Evolutionary conservation across 2,329 filamentous ascomycete species (phyloP).

Genomic region (Juglanconis oblonga): DNA sequence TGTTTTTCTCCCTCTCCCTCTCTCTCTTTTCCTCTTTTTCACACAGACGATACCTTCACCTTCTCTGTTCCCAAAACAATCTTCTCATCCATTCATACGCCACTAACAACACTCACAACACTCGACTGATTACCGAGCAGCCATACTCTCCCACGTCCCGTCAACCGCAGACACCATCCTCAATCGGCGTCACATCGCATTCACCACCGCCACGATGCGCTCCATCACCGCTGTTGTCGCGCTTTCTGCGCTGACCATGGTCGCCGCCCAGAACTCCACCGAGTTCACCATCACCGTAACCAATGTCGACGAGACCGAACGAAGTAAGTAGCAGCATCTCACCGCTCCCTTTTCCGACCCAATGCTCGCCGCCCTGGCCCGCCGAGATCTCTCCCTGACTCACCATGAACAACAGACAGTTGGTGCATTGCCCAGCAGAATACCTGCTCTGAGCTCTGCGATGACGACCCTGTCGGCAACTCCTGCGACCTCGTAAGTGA

Average conservation of each 20-base stretch:
- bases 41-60: neutral
- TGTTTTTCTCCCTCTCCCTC: neutral
- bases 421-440: slow-evolving; percentile 53
- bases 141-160: neutral
- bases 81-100: neutral
- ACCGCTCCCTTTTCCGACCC: neutral
- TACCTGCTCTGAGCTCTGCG: slow-evolving; percentile 49
- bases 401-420: slow-evolving; percentile 33
- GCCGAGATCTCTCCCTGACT: slow-evolving; percentile 10
- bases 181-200: neutral
- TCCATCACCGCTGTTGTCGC: slow-evolving; percentile 37
- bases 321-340: slow-evolving; percentile 35
- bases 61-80: neutral
- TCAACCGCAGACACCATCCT: neutral
- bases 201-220: slow-evolving; percentile 36
- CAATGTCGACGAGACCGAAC: slow-evolving; percentile 29
- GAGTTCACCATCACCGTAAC: slow-evolving; percentile 34
- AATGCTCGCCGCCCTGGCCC: no score
- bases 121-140: neutral
- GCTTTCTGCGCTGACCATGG: slow-evolving; percentile 41
- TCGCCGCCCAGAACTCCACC: slow-evolving; percentile 45
- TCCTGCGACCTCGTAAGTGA: slow-evolving; percentile 44
- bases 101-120: neutral
- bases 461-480: slow-evolving; percentile 35
- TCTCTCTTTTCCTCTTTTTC: neutral